Conservation (phyloP, 192 early-diverging fungal genomes). For the Podila horticola region DNA sequence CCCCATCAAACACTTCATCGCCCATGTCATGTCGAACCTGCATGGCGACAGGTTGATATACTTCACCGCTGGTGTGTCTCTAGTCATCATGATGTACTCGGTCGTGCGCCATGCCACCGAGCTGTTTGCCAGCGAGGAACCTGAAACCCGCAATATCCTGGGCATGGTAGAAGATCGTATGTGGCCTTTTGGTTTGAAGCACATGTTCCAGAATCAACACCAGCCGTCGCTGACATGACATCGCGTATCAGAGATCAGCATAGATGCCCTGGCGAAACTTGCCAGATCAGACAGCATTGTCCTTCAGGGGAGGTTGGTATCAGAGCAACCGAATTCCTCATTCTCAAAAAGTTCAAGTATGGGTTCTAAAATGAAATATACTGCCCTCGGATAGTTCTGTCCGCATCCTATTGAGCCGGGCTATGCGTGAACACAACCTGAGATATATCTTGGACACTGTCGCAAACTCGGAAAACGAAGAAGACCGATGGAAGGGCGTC, state of each 20-base stretch:
- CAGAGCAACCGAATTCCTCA: neutral
- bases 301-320: conserved; percentile 62
- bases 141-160: conserved; percentile 41
- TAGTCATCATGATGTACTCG: conserved; percentile 53
- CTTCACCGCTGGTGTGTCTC: conserved; percentile 45
- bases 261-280: conserved; percentile 58
- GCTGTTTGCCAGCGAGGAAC: conserved; percentile 39
- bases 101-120: conserved; percentile 47
- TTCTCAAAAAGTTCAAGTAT: too few relatives aligned
- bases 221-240: neutral
- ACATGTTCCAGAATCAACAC: neutral
- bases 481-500: conserved; percentile 65
- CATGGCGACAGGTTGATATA: conserved; percentile 47
- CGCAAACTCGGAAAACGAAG: conserved; percentile 55
- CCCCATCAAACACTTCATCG: neutral
- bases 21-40: conserved; percentile 28
- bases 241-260: conserved; percentile 50
- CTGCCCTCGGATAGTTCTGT: conserved; percentile 62
- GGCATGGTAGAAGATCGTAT: conserved; percentile 51
- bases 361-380: too few relatives aligned
- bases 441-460: conserved; percentile 66
- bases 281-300: conserved; percentile 58
- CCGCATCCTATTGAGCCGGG: conserved; percentile 76
- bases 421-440: conserved; percentile 71
- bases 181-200: neutral